phyloP scores from a whole-genome alignment of 1,284 basidiomycete species.

The Cryptococcus amylolentus region DNA sequence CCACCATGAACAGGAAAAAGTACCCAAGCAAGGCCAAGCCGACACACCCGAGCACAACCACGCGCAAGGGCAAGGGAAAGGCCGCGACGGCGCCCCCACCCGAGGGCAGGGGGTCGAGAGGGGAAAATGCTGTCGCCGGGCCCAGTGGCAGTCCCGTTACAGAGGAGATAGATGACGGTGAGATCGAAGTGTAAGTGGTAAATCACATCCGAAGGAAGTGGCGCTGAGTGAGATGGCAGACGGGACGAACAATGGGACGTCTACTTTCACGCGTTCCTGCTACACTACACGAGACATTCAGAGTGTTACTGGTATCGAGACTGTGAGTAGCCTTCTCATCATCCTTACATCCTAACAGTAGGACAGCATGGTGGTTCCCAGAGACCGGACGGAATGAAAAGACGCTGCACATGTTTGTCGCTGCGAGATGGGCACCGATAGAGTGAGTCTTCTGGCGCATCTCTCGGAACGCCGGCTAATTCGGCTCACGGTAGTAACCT shows the following conservation, averaged over 20 bases:
- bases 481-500: not conserved
- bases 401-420: slow-evolving; percentile 28
- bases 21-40: too few species aligned
- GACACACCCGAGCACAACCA: too few species aligned
- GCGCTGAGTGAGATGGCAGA: not conserved
- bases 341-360: not conserved
- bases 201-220: not conserved
- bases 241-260: slow-evolving; percentile 18
- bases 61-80: too few species aligned
- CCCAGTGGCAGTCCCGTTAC: too few species aligned
- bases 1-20: too few species aligned
- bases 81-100: too few species aligned
- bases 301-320: slow-evolving; percentile 27
- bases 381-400: slow-evolving; percentile 23
- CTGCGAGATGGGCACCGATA: slow-evolving; percentile 19
- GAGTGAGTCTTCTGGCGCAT: slow-evolving; percentile 17
- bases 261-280: slow-evolving; percentile 21
- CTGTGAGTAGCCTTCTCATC: slow-evolving; percentile 13
- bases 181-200: not conserved
- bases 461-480: not conserved
- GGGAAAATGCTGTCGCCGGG: not conserved
- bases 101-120: not conserved
- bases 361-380: slow-evolving; percentile 35
- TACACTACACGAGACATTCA: slow-evolving; percentile 24
- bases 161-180: not conserved